Conservation (phyloP, 257 asterid species). For the Linderniella brevidens region DNA sequence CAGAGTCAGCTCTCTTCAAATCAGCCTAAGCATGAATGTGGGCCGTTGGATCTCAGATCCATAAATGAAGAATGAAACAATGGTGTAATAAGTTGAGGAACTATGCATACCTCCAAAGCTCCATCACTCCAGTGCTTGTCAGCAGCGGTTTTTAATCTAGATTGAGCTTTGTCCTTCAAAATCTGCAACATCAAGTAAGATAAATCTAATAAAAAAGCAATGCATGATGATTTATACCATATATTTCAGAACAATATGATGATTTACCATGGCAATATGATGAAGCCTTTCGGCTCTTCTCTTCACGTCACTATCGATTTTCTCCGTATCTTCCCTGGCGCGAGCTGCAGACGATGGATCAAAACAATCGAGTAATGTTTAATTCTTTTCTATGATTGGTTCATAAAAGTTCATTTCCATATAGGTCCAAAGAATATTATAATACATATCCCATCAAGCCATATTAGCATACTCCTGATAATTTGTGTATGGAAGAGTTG, state of each 20-base stretch:
- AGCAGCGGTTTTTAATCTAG: constrained; percentile 69
- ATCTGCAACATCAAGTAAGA: constrained; percentile 24
- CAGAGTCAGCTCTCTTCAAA: constrained; percentile 66
- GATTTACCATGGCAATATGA: constrained; percentile 59
- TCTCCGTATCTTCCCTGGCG: constrained; percentile 82
- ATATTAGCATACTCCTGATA: too few relatives aligned
- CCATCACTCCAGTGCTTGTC: constrained; percentile 94
- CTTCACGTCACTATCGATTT: constrained; percentile 62
- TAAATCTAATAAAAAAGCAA: not conserved
- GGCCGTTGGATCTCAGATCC: constrained; percentile 5
- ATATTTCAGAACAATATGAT: constrained; percentile 8
- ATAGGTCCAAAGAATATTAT: too few relatives aligned
- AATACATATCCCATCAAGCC: too few relatives aligned
- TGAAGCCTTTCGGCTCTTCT: constrained; percentile 81
- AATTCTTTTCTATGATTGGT: not conserved
- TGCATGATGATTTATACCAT: not conserved
- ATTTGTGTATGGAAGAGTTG: not conserved
- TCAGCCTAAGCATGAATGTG: constrained; percentile 53
- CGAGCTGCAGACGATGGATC: constrained; percentile 35
- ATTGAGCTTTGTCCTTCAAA: constrained; percentile 57
- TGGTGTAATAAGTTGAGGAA: not conserved
- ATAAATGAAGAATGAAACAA: not conserved
- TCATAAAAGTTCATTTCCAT: constrained; percentile 6
- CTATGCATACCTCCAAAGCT: constrained; percentile 46
- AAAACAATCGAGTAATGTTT: not conserved